Percentiles rank a stretch among this genome's conserved stretches.
Evolutionary conservation across 2,329 filamentous ascomycete species (phyloP).

Genomic region (Thermothelomyces thermophilus): DNA sequence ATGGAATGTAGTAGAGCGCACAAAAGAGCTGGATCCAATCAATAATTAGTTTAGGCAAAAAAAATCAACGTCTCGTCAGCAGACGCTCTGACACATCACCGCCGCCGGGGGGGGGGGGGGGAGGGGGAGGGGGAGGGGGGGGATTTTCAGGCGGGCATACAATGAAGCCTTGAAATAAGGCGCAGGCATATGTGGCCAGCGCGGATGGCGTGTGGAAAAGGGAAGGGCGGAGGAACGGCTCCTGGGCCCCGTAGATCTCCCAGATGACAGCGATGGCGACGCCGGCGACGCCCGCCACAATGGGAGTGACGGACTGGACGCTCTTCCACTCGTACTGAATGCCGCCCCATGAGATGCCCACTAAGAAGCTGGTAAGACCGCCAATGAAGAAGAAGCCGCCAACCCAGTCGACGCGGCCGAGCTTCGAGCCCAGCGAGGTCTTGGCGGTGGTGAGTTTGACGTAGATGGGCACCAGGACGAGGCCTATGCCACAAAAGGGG

Average conservation of each 20-base stretch:
- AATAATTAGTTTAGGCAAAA: not conserved
- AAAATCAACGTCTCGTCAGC: no score
- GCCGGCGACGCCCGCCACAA: slow-evolving; percentile 38
- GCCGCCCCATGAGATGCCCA: slow-evolving; percentile 44
- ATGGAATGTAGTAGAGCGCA: slow-evolving; percentile 32
- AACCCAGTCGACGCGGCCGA: slow-evolving; percentile 38
- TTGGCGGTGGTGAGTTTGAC: slow-evolving; percentile 34
- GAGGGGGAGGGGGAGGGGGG: no score
- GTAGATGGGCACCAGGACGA: slow-evolving; percentile 36
- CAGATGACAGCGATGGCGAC: slow-evolving; percentile 34
- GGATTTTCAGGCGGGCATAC: slow-evolving; percentile 13
- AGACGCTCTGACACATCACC: no score
- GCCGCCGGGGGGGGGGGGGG: no score
- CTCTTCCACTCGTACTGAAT: slow-evolving; percentile 38
- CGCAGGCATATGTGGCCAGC: slow-evolving; percentile 29
- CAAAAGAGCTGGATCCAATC: slow-evolving; percentile 25
- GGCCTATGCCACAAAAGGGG: slow-evolving; percentile 36
- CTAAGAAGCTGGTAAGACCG: slow-evolving; percentile 38
- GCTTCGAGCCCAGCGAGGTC: slow-evolving; percentile 30
- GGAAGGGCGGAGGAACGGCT: slow-evolving; percentile 30
- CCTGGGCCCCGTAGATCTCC: slow-evolving; percentile 29
- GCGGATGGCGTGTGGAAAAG: slow-evolving; percentile 29
- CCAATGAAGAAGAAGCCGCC: slow-evolving; percentile 41
- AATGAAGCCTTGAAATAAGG: slow-evolving; percentile 30
- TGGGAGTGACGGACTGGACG: slow-evolving; percentile 35